These are phyloP conservation scores for Clarkia xantiana DNA, from an alignment of 345 rosid species.

Conservation along the genomic window DNA sequence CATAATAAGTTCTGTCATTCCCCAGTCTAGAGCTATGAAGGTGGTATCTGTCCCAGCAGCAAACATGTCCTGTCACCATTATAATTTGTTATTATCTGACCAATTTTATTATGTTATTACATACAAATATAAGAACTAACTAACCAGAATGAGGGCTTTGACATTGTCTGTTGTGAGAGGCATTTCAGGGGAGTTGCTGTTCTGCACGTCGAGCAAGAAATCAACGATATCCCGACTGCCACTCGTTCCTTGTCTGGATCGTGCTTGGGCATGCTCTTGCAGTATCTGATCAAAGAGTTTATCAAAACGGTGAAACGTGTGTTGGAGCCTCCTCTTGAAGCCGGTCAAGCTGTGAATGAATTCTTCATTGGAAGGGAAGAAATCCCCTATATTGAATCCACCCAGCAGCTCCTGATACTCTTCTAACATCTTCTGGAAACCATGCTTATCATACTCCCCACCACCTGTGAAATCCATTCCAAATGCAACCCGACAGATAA, in stretches of 20 bases:
- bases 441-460: conserved; percentile 21
- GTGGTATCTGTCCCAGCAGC: conserved; percentile 29
- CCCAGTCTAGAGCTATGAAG: conserved; percentile 23
- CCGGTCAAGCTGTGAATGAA: conserved; percentile 25
- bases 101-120: background rate
- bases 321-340: conserved; percentile 17
- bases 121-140: conserved; percentile 3
- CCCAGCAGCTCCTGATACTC: conserved; percentile 27
- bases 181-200: conserved; percentile 12
- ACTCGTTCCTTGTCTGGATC: conserved; percentile 4
- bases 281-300: conserved; percentile 18
- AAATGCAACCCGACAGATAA: conserved; percentile 21
- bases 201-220: conserved; percentile 19
- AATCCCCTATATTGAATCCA: conserved; percentile 21
- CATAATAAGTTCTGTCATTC: conserved; percentile 31
- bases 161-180: conserved; percentile 24
- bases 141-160: conserved; percentile 33
- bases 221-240: conserved; percentile 21
- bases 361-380: conserved; percentile 31
- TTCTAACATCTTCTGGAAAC: conserved; percentile 35
- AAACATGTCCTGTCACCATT: conserved; percentile 26
- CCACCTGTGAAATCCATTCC: conserved; percentile 20
- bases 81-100: background rate
- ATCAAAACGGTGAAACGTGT: conserved; percentile 18
- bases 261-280: conserved; percentile 13